Evolutionary conservation across 2,329 filamentous ascomycete genomes (phyloP).

Genomic region (Colletotrichum magnum): DNA sequence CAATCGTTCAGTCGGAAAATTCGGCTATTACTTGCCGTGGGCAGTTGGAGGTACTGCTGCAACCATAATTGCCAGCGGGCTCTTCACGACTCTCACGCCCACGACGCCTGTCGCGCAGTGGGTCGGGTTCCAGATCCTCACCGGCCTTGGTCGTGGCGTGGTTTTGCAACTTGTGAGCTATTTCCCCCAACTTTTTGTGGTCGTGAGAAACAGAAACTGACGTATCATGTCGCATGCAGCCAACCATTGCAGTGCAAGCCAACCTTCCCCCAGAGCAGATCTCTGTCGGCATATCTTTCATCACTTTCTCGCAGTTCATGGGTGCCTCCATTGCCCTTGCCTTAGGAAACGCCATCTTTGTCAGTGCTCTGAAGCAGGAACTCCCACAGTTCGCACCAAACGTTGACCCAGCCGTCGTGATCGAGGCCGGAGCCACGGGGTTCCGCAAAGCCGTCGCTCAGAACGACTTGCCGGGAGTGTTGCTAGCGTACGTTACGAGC

Average conservation of each 20-base stretch:
- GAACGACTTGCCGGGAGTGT: slow-evolving; percentile 51
- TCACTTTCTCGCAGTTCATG: slow-evolving; percentile 46
- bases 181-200: slow-evolving; percentile 42
- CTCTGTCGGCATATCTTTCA: slow-evolving; percentile 45
- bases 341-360: slow-evolving; percentile 46
- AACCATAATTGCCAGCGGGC: slow-evolving; percentile 35
- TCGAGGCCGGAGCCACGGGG: slow-evolving; percentile 58
- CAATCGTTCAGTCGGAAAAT: slow-evolving; percentile 25
- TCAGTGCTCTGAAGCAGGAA: slow-evolving; percentile 9
- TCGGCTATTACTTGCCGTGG: slow-evolving; percentile 42
- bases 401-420: slow-evolving; percentile 49
- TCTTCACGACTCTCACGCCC: slow-evolving; percentile 39
- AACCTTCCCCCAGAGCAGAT: slow-evolving; percentile 43
- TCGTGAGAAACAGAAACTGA: neutral
- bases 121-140: slow-evolving; percentile 41
- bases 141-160: slow-evolving; percentile 39
- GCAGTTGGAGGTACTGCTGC: slow-evolving; percentile 26
- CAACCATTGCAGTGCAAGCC: slow-evolving; percentile 45
- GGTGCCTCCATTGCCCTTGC: slow-evolving; percentile 45
- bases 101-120: slow-evolving; percentile 35
- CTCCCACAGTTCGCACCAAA: slow-evolving; percentile 7
- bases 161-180: slow-evolving; percentile 45
- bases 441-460: slow-evolving; percentile 51
- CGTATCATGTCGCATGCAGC: slow-evolving; percentile 29
- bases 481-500: slow-evolving; percentile 56